phyloP scores from a whole-genome alignment of 2,329 filamentous ascomycete genomes.

The Cryphonectria radicalis region DNA sequence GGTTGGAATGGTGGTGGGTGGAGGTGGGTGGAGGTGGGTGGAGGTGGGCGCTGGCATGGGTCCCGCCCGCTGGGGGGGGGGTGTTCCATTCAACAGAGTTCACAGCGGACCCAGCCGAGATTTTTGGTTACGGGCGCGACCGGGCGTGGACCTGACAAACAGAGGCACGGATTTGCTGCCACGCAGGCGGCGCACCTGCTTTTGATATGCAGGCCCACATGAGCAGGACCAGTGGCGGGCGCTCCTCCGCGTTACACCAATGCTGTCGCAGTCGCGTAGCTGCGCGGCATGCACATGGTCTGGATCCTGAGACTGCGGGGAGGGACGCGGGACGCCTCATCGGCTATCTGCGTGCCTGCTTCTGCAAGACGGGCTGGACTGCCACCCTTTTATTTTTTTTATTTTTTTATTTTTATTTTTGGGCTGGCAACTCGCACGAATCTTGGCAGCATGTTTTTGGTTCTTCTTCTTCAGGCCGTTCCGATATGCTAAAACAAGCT shows the following conservation, averaged over 20 bases:
- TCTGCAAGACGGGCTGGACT: neutral
- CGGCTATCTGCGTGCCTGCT: neutral
- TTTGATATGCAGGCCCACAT: neutral
- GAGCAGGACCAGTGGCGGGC: neutral
- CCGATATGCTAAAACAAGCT: conserved; percentile 21
- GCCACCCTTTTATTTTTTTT: neutral
- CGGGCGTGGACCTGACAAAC: neutral
- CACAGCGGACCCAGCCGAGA: conserved; percentile 9
- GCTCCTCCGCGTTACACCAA: conserved; percentile 8
- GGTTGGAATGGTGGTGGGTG: no score
- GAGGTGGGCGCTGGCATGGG: neutral
- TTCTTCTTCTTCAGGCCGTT: neutral
- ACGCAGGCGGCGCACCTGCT: neutral
- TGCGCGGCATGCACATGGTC: conserved; percentile 12
- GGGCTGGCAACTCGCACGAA: neutral
- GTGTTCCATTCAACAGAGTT: conserved; percentile 1
- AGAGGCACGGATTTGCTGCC: neutral
- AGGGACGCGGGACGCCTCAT: conserved; percentile 6
- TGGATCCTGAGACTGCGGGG: neutral
- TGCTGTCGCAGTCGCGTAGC: conserved; percentile 17
- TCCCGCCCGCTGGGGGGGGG: neutral
- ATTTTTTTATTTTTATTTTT: neutral
- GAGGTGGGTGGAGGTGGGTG: no score
- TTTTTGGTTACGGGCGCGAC: neutral
- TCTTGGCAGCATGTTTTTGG: neutral